phyloP scores from a whole-genome alignment of 140 eudicot genomes.

The Anethum foeniculum region DNA sequence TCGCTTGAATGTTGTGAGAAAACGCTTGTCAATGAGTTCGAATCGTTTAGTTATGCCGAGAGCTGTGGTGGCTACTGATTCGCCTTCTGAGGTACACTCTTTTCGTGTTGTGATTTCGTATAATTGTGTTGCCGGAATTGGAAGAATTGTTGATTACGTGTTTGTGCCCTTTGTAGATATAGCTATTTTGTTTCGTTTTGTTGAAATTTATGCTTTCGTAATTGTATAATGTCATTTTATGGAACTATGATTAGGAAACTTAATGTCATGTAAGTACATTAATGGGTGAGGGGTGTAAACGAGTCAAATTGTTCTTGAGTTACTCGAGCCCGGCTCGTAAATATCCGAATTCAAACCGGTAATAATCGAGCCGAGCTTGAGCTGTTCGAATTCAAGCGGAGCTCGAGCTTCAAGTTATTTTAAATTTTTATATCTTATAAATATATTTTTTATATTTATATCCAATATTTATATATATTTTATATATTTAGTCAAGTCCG shows the following conservation, averaged over 20 bases:
- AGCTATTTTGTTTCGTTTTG: not conserved
- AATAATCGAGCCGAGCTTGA: too few species aligned
- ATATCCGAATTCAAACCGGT: too few species aligned
- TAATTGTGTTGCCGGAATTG: not conserved
- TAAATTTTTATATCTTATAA: too few species aligned
- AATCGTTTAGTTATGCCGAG: constrained; percentile 26
- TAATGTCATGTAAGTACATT: not conserved
- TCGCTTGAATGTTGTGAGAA: constrained; percentile 30
- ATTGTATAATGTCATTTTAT: not conserved
- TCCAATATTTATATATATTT: too few species aligned
- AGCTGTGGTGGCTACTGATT: constrained; percentile 68
- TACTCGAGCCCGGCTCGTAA: too few species aligned
- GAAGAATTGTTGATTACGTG: not conserved
- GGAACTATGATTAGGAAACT: not conserved
- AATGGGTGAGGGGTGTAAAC: too few species aligned
- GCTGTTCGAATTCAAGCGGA: too few species aligned
- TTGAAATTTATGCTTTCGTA: not conserved
- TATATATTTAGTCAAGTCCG: too few species aligned
- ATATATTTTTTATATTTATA: too few species aligned
- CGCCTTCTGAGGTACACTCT: constrained; percentile 56
- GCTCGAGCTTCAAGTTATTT: too few species aligned
- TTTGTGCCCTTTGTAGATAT: too few species aligned
- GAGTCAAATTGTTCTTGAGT: too few species aligned
- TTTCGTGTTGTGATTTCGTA: not conserved
- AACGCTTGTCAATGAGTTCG: constrained; percentile 23